Evolutionary conservation across 139 green algal species (phyloP), one percentile per base, ranked within the genome.

Genomic region (Nannochloris sp.): DNA sequence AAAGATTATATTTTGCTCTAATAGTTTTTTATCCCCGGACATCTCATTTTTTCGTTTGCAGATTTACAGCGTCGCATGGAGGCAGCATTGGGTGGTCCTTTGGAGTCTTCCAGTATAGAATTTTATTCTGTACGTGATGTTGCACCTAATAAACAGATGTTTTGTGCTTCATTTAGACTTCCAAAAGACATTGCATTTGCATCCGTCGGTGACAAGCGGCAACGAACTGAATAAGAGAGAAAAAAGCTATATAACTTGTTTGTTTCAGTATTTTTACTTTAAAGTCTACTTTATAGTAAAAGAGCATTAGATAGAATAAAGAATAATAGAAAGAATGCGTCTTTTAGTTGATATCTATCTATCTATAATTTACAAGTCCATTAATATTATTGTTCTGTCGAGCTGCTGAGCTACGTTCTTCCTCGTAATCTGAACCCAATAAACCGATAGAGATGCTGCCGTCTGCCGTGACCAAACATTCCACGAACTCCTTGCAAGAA

Each of bases 131-230:
- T 97, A 8, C 70, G 92, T 0, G 81, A 97, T 37, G 92, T 97
- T 54, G 88, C 92, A 4, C 92, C 92, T 23, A 90, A 90, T 69
- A 97, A 97, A 74, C 45, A 86, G 48, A 97, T 97, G 89, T 68
- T 93, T 7, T 97, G 88, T 58, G 51, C 96, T 4, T 87, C 60
- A 25, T 98, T 98, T 76, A 45, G 65, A 7, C 63, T 97, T 62
- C 89, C 88, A 10, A 58, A 60, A 24, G 71, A 47, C 15, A 38
- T 68, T 32, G 61, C 36, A n/a, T 68, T 67, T 65, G 8, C 15
- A 60, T n/a, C 29, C 7, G 10, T 2, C 5, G 51, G 12, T 10
- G 51, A 10, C 10, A 34, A 59, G 51, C 60, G 37, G 29, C 8
- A 10, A 65, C 10, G 57, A 10, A 33, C 19, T 19, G 42, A 19